Evolutionary conservation across 2,329 filamentous ascomycete genomes (phyloP).

Genomic region (Purpureocillium takamizusanense): DNA sequence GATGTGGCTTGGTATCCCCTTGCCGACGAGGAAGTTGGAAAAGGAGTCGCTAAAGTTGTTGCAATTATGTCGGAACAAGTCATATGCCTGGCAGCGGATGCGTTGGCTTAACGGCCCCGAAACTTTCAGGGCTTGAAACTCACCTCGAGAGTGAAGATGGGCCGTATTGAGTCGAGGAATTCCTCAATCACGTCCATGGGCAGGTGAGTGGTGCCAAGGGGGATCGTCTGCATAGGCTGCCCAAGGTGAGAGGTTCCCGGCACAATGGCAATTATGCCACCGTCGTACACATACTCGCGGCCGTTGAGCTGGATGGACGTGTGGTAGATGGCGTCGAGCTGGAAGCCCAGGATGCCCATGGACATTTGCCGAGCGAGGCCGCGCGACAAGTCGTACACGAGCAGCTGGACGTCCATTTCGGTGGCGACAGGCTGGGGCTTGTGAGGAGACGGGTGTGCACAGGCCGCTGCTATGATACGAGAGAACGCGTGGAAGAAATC

Average conservation of each 20-base stretch:
- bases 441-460: not conserved
- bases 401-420: conserved; percentile 65
- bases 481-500: no score
- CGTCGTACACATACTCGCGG: conserved; percentile 87
- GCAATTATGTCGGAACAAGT: conserved; percentile 86
- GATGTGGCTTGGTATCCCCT: conserved; percentile 82
- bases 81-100: conserved; percentile 56
- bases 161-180: conserved; percentile 74
- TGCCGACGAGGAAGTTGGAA: conserved; percentile 78
- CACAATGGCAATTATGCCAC: conserved; percentile 71
- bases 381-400: conserved; percentile 71
- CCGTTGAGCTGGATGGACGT: conserved; percentile 78
- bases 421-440: not conserved
- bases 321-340: conserved; percentile 90
- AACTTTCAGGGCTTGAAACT: conserved; percentile 1
- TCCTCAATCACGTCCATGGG: conserved; percentile 76
- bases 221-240: conserved; percentile 65
- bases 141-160: conserved; percentile 75
- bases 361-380: conserved; percentile 49
- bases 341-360: conserved; percentile 41
- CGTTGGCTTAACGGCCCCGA: not conserved
- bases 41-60: conserved; percentile 97
- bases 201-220: conserved; percentile 68
- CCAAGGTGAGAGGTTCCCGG: conserved; percentile 85
- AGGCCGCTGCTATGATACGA: not conserved